phyloP scores from a whole-genome alignment of 495 filamentous ascomycete species.

The Oleoguttula mirabilis region DNA sequence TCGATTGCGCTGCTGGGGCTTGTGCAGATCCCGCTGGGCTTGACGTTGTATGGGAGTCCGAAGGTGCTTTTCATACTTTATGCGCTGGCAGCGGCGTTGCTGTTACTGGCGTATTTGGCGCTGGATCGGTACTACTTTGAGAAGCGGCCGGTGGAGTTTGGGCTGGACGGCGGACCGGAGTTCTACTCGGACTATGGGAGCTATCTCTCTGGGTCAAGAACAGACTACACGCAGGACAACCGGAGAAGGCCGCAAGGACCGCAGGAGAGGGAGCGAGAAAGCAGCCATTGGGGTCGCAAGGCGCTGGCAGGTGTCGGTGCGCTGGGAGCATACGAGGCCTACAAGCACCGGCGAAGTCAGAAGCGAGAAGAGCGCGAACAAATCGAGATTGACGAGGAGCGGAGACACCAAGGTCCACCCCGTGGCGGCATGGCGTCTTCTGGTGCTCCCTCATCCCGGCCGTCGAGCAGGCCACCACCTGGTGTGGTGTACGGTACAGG shows the following conservation, averaged over 20 bases:
- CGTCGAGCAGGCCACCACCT: constrained; percentile 10
- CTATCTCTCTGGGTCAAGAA: constrained; percentile 31
- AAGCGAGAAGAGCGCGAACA: constrained; percentile 32
- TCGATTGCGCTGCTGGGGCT: constrained; percentile 65
- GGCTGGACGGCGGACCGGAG: constrained; percentile 32
- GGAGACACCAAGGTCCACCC: neutral
- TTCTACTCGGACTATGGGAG: constrained; percentile 40
- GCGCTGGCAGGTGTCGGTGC: constrained; percentile 14
- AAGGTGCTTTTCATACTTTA: constrained; percentile 74
- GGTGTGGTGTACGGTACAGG: constrained; percentile 11
- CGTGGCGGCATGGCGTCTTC: constrained; percentile 1
- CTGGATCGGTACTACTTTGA: constrained; percentile 48
- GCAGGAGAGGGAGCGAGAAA: neutral
- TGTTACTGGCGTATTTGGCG: constrained; percentile 60
- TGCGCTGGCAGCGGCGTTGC: constrained; percentile 54
- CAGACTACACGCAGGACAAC: constrained; percentile 12
- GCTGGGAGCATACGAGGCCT: constrained; percentile 40
- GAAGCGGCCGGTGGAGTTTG: constrained; percentile 27
- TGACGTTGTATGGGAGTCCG: constrained; percentile 88
- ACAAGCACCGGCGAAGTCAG: constrained; percentile 48
- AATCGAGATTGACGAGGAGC: constrained; percentile 9
- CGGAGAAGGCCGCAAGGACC: no score
- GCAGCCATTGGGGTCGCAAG: constrained; percentile 12
- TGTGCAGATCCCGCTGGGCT: constrained; percentile 74
- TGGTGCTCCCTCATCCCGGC: constrained; percentile 2